Percentiles rank a stretch among this genome's conserved stretches.
These are phyloP conservation scores for Cryptomeria japonica DNA, from an alignment of 75 land plant species.

Conservation along the genomic window DNA sequence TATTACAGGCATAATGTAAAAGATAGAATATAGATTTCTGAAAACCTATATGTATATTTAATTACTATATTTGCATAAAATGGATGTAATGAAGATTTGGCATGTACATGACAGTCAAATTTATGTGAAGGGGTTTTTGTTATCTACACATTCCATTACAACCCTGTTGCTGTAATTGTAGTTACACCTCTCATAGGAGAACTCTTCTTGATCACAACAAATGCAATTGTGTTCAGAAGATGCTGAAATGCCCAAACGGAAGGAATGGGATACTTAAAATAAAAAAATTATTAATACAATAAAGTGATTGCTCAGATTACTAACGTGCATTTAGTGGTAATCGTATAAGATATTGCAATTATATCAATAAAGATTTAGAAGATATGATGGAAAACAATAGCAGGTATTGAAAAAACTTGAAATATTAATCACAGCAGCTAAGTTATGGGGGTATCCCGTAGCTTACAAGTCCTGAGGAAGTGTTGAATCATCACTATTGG, in stretches of 20 bases:
- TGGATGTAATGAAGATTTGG: too few species aligned
- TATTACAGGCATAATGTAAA: too few species aligned
- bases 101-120: too few species aligned
- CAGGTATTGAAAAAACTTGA: not conserved
- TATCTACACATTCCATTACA: too few species aligned
- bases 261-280: not conserved
- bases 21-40: too few species aligned
- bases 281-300: not conserved
- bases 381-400: not conserved
- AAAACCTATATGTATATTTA: too few species aligned
- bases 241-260: not conserved
- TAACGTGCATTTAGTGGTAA: not conserved
- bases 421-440: not conserved
- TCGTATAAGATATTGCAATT: not conserved
- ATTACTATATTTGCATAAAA: too few species aligned
- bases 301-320: not conserved
- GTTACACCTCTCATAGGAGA: not conserved
- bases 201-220: not conserved
- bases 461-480: constrained; percentile 98
- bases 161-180: too few species aligned
- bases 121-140: too few species aligned
- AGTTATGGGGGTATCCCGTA: not conserved
- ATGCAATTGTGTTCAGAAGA: not conserved
- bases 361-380: not conserved
- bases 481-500: constrained; percentile 96